A percentile compares a stretch with the other conserved stretches of the same genome.
Evolutionary conservation across 1,284 basidiomycete genomes (phyloP).

Genomic region (Puccinia coronata): DNA sequence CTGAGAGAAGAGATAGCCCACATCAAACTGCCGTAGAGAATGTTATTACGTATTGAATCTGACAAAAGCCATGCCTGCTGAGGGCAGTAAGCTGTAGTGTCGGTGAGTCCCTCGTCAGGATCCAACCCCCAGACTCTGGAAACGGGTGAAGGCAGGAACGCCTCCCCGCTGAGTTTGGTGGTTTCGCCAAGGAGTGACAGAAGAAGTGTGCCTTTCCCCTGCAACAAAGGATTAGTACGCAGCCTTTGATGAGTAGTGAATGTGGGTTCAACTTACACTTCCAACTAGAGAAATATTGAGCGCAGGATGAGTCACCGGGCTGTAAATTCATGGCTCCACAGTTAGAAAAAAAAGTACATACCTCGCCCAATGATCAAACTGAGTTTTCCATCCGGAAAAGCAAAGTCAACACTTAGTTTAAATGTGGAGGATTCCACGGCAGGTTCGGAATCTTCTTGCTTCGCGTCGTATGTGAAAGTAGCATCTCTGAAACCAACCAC

Average conservation of each 20-base stretch:
- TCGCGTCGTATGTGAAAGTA: constrained; percentile 57
- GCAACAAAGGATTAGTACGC: constrained; percentile 57
- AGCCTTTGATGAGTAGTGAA: neutral
- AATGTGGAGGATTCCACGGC: constrained; percentile 59
- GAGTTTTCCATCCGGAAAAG: constrained; percentile 64
- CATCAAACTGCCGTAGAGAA: constrained; percentile 71
- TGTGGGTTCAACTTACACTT: neutral
- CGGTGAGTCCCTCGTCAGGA: constrained; percentile 66
- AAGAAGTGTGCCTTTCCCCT: constrained; percentile 62
- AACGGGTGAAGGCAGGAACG: constrained; percentile 64
- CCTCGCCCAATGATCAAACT: constrained; percentile 59
- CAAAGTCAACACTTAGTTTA: constrained; percentile 57
- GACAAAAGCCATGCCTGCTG: constrained; percentile 81
- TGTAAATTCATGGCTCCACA: neutral
- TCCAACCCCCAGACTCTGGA: constrained; percentile 58
- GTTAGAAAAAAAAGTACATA: neutral
- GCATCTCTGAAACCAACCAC: constrained; percentile 63
- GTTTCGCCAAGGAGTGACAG: constrained; percentile 68
- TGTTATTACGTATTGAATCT: constrained; percentile 76
- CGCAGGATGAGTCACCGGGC: neutral
- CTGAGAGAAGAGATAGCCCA: neutral
- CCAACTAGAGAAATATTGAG: neutral
- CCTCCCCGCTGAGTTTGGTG: constrained; percentile 61
- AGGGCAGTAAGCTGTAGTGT: constrained; percentile 80
- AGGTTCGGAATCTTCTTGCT: constrained; percentile 49